Conservation (phyloP, 495 filamentous ascomycete species). For the Talaromyces stipitatus region DNA sequence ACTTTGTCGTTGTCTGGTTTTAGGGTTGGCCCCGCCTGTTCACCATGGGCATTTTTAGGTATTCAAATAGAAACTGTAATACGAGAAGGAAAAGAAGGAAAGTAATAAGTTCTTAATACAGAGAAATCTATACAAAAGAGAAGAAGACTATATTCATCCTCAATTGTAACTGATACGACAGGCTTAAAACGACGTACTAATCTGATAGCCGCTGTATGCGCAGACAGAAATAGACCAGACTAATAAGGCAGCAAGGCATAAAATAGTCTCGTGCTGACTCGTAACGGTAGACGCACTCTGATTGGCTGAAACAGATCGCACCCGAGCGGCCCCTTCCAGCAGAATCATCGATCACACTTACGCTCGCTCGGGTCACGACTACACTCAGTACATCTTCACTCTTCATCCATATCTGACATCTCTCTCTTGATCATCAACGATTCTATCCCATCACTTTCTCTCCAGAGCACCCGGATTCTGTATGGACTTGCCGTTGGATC, state of each 20-base stretch:
- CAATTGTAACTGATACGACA: neutral
- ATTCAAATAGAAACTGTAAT: too few relatives aligned
- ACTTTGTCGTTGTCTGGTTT: too few relatives aligned
- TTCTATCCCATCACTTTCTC: neutral
- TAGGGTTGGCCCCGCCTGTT: too few relatives aligned
- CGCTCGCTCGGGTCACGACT: neutral
- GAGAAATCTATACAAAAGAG: too few relatives aligned
- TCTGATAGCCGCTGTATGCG: neutral
- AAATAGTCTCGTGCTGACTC: neutral
- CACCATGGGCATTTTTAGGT: too few relatives aligned
- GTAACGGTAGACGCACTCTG: neutral
- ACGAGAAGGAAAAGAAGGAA: too few relatives aligned
- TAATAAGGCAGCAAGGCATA: neutral
- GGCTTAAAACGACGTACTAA: too few relatives aligned
- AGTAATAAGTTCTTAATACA: too few relatives aligned
- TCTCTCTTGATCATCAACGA: neutral
- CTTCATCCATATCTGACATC: neutral
- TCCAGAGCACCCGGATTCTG: neutral
- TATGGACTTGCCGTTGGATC: neutral
- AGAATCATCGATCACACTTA: neutral
- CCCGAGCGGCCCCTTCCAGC: neutral
- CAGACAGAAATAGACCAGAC: neutral
- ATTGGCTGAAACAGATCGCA: neutral
- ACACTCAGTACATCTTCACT: neutral
- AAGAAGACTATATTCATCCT: neutral